Evolutionary conservation across 139 green algal species (phyloP), one percentile per base, ranked within the genome.

Genomic region (Eudorina sp.): DNA sequence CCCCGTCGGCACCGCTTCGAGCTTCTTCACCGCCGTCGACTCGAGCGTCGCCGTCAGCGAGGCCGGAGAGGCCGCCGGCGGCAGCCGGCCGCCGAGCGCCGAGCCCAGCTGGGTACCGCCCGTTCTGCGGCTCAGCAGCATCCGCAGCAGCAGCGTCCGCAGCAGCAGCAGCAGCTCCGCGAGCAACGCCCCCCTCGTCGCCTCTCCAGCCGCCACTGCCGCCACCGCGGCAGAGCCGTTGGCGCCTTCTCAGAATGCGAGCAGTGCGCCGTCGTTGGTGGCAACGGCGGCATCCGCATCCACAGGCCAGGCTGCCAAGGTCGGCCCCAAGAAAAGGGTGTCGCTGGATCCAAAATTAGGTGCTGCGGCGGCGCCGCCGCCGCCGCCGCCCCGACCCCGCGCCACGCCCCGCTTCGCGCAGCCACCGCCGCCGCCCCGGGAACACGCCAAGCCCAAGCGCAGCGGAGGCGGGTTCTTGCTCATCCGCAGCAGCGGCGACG

Each of bases 51-150:
- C 66, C 14, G 4, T 25, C 66, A 45, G 34, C 31, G 34, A 48
- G 7, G 38, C 62, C 62, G 62, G 27, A 66, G 23, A 43, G 18
- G 21, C 64, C n/a, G n/a, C n/a, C n/a, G n/a, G n/a, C n/a, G n/a
- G n/a, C 7, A 73, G 64, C 64, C 27, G 25, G 4, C 29, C 64
- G 16, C 66, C 66, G 34, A 75, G 66, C 31, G 19, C 66, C 38
- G 66, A 75, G 66, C 66, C 66, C 7, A 75, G 66, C 66, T 75
- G 66, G 66, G 16, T 34, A 38, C 62, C 62, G 19, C n/a, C n/a
- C n/a, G n/a, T n/a, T n/a, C 11, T 38, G 6, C 21, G 27, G 3
- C 27, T 25, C 14, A 31, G 11, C 62, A 38, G 21, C 31, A 40
- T 11, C 62, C 23, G 11, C 9, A 55, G 48, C 11, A 55, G 48